Conservation (phyloP, 148 eudicot genomes). For the Hydrangea macrophylla region DNA sequence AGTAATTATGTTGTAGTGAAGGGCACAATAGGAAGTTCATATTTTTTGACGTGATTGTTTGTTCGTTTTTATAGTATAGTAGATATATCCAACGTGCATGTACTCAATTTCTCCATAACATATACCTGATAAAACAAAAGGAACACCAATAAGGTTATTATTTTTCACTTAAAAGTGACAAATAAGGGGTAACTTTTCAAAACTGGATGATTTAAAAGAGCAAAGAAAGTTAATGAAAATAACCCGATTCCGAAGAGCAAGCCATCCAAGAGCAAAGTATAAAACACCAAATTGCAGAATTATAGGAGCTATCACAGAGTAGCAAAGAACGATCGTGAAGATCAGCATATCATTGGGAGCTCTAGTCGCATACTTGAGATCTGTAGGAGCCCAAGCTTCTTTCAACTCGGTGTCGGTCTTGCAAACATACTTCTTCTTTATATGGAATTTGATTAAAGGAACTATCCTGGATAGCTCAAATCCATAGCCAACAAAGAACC, state of each 20-base stretch:
- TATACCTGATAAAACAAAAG: no score
- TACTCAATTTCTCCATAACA: no score
- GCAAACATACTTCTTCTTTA: slow-evolving; percentile 70
- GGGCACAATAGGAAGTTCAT: no score
- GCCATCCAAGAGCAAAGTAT: slow-evolving; percentile 90
- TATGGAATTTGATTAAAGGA: slow-evolving; percentile 67
- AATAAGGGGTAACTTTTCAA: no score
- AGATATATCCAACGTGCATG: no score
- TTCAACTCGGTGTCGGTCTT: slow-evolving; percentile 75
- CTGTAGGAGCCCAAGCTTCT: slow-evolving; percentile 93
- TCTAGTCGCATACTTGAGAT: slow-evolving; percentile 64
- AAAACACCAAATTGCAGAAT: slow-evolving; percentile 80
- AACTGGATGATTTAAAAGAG: no score
- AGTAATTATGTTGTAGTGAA: no score
- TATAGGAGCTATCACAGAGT: slow-evolving; percentile 77
- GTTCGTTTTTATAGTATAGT: no score
- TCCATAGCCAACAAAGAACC: slow-evolving; percentile 89
- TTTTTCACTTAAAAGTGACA: no score
- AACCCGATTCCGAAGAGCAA: slow-evolving; percentile 83
- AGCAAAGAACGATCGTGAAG: slow-evolving; percentile 69
- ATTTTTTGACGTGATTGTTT: no score
- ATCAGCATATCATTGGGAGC: slow-evolving; percentile 76
- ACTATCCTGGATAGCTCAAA: slow-evolving; percentile 71
- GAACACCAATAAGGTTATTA: no score
- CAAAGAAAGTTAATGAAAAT: neutral